A percentile compares a stretch with the other conserved stretches of the same genome.
phyloP scores from a whole-genome alignment of 1,139 yeast species.

The Pichia sp. region DNA sequence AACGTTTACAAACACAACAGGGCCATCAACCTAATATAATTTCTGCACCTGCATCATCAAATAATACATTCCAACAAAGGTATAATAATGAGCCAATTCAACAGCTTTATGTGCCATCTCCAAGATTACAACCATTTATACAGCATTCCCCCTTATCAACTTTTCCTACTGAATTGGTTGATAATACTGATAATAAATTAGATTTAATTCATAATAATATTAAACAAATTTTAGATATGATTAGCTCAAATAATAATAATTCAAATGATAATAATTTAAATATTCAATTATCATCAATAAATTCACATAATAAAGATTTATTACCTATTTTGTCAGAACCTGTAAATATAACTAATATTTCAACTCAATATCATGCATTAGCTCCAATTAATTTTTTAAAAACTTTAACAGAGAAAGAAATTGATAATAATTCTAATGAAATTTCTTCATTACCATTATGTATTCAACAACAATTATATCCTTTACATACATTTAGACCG shows the following conservation, averaged over 20 bases:
- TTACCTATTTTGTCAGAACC: constrained; percentile 6
- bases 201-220: constrained; percentile 4
- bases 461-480: constrained; percentile 7
- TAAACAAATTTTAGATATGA: constrained; percentile 3
- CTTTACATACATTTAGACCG: constrained; percentile 9
- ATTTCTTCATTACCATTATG: constrained; percentile 3
- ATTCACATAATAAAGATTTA: background rate
- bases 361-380: constrained; percentile 5
- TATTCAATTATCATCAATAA: background rate
- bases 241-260: background rate
- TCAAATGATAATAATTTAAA: background rate
- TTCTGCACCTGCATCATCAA: background rate
- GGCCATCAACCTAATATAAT: no score
- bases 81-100: background rate
- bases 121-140: constrained; percentile 1
- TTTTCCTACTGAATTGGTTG: background rate
- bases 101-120: background rate
- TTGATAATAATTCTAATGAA: background rate
- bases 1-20: background rate
- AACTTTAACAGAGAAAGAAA: background rate
- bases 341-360: constrained; percentile 7
- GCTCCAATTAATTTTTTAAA: constrained; percentile 9
- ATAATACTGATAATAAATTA: background rate
- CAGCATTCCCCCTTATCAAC: background rate
- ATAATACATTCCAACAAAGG: background rate